phyloP scores from a whole-genome alignment of 129 eudicot genomes.

The Helianthus tuberosus region DNA sequence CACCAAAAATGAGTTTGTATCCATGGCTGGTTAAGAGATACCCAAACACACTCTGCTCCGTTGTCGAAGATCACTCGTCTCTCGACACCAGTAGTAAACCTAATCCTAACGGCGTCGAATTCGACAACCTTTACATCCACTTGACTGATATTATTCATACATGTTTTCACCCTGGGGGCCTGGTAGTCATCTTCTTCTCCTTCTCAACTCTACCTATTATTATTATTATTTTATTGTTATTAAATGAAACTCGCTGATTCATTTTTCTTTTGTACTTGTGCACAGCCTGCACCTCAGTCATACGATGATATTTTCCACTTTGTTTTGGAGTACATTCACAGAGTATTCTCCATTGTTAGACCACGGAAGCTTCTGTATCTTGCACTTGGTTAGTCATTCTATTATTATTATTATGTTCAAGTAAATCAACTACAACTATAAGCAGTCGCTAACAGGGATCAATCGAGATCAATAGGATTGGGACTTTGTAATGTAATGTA shows the following conservation, averaged over 20 bases:
- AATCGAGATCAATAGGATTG: too few relatives aligned
- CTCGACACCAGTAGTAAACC: background rate
- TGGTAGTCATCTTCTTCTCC: constrained; percentile 14
- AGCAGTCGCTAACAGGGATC: too few relatives aligned
- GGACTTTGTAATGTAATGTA: too few relatives aligned
- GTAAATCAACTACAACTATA: too few relatives aligned
- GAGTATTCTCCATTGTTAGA: constrained; percentile 29
- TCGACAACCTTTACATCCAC: constrained; percentile 18
- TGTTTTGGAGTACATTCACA: constrained; percentile 37
- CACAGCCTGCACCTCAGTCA: constrained; percentile 37
- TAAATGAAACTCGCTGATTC: too few relatives aligned
- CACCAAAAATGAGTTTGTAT: constrained; percentile 18
- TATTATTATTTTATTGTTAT: background rate
- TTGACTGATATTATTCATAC: constrained; percentile 1
- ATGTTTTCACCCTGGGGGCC: constrained; percentile 29
- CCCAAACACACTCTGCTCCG: constrained; percentile 26
- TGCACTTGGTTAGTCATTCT: constrained; percentile 5
- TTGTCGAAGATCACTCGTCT: constrained; percentile 19
- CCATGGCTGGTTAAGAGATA: constrained; percentile 31
- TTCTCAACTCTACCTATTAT: background rate
- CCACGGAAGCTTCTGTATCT: constrained; percentile 19
- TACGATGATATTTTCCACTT: constrained; percentile 42
- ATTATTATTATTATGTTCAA: too few relatives aligned
- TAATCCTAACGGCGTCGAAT: constrained; percentile 23
- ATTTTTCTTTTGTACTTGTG: background rate